Evolutionary conservation across 2,329 filamentous ascomycete genomes (phyloP).

Genomic region (Huntiella moniliformis): DNA sequence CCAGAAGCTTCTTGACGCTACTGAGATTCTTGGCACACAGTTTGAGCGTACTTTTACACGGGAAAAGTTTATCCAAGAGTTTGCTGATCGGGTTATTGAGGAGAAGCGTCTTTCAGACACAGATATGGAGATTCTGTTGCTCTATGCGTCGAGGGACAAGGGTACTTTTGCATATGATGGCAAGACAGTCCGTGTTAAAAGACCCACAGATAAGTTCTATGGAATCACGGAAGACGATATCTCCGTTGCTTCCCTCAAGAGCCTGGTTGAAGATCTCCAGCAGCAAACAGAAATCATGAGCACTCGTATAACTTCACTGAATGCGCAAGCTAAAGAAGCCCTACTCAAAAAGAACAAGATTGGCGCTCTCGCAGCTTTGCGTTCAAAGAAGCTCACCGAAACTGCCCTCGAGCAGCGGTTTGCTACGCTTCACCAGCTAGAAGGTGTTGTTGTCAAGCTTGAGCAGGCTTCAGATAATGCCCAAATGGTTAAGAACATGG

Average conservation of each 20-base stretch:
- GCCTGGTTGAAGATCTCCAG: slow-evolving; percentile 55
- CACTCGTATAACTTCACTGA: slow-evolving; percentile 46
- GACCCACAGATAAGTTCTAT: slow-evolving; percentile 16
- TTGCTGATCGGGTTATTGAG: slow-evolving; percentile 32
- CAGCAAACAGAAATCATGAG: slow-evolving; percentile 51
- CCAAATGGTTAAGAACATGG: slow-evolving; percentile 66
- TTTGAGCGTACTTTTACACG: slow-evolving; percentile 52
- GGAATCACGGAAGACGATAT: slow-evolving; percentile 58
- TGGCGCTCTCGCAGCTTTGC: slow-evolving; percentile 58
- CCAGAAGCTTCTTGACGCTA: slow-evolving; percentile 31
- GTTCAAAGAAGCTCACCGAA: slow-evolving; percentile 68
- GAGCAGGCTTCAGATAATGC: slow-evolving; percentile 74
- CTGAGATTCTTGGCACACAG: slow-evolving; percentile 25
- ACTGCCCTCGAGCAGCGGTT: slow-evolving; percentile 51
- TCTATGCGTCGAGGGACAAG: slow-evolving; percentile 51
- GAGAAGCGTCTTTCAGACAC: slow-evolving; percentile 34
- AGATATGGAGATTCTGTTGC: slow-evolving; percentile 53
- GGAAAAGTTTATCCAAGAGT: slow-evolving; percentile 41
- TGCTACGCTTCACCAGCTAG: slow-evolving; percentile 59
- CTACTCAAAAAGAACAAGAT: slow-evolving; percentile 55
- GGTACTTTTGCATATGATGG: slow-evolving; percentile 39
- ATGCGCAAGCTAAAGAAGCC: slow-evolving; percentile 46
- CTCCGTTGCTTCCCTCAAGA: slow-evolving; percentile 68
- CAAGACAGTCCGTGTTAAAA: slow-evolving; percentile 56
- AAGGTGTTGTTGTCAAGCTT: slow-evolving; percentile 65